Conservation (phyloP, 768 basidiomycete genomes). For the Psilocybe subaeruginosa region DNA sequence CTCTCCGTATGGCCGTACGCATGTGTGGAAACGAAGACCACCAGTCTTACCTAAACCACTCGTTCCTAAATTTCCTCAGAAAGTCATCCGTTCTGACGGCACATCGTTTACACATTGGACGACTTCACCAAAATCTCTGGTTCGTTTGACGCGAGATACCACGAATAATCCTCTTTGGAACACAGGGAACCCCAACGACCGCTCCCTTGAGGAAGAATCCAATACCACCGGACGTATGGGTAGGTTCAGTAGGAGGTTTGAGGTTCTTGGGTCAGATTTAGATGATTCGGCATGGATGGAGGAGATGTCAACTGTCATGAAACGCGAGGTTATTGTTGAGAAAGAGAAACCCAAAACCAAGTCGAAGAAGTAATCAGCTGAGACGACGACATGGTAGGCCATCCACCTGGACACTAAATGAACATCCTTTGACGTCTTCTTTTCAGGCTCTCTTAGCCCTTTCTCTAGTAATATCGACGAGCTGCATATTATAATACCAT, state of each 20-base stretch:
- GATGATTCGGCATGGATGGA: slow-evolving; percentile 30
- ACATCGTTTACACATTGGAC: slow-evolving; percentile 88
- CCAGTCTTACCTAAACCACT: slow-evolving; percentile 79
- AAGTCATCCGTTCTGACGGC: slow-evolving; percentile 85
- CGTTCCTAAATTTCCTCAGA: slow-evolving; percentile 86
- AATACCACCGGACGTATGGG: slow-evolving; percentile 78
- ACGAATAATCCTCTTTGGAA: slow-evolving; percentile 92
- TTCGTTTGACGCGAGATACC: slow-evolving; percentile 83
- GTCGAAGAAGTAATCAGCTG: slow-evolving; percentile 17
- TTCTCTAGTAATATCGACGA: too few species aligned
- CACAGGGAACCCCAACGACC: slow-evolving; percentile 55
- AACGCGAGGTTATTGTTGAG: slow-evolving; percentile 23
- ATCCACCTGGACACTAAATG: neutral
- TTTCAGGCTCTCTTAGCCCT: neutral
- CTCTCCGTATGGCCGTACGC: slow-evolving; percentile 84
- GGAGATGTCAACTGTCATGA: slow-evolving; percentile 26
- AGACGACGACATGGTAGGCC: neutral
- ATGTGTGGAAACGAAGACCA: slow-evolving; percentile 74
- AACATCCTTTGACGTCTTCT: neutral
- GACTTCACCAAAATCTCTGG: slow-evolving; percentile 79
- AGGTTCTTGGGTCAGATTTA: slow-evolving; percentile 26
- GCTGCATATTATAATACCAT: too few species aligned
- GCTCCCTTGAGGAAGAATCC: slow-evolving; percentile 66
- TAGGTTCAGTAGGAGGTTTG: slow-evolving; percentile 78
- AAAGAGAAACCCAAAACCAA: slow-evolving; percentile 19